Conservation (phyloP, 2,329 filamentous ascomycete species). For the Phaeosphaeria sp. region DNA sequence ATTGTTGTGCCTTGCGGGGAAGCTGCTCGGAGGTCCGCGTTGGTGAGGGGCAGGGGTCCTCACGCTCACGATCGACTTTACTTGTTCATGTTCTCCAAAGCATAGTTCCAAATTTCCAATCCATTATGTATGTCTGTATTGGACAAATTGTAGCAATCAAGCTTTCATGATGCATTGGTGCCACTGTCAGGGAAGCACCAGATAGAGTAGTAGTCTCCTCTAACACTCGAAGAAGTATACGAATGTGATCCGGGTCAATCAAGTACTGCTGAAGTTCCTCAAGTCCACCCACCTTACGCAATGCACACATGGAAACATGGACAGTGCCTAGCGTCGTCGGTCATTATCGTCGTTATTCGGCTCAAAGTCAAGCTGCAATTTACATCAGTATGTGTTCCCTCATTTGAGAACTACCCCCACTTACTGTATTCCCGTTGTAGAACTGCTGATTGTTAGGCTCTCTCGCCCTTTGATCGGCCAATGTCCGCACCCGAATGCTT, state of each 20-base stretch:
- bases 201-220: background rate
- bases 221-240: background rate
- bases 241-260: background rate
- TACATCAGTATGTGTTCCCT: background rate
- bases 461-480: constrained; percentile 58
- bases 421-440: constrained; percentile 90
- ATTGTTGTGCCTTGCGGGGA: constrained; percentile 2
- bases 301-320: background rate
- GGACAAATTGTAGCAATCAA: no score
- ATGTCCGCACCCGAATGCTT: constrained; percentile 50
- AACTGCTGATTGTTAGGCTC: constrained; percentile 70
- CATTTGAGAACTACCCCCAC: constrained; percentile 33
- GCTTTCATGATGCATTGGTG: background rate
- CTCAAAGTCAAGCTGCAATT: constrained; percentile 10
- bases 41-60: constrained; percentile 3
- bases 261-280: background rate
- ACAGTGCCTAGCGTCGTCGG: background rate
- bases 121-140: no score
- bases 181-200: background rate
- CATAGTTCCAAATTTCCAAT: background rate
- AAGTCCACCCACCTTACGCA: no score
- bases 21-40: constrained; percentile 3
- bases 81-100: background rate
- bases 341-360: constrained; percentile 15
- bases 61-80: background rate